Evolutionary conservation across 306 rosid genomes (phyloP), one percentile per base, ranked within the genome.

Genomic region (Spatholobus suberectus): DNA sequence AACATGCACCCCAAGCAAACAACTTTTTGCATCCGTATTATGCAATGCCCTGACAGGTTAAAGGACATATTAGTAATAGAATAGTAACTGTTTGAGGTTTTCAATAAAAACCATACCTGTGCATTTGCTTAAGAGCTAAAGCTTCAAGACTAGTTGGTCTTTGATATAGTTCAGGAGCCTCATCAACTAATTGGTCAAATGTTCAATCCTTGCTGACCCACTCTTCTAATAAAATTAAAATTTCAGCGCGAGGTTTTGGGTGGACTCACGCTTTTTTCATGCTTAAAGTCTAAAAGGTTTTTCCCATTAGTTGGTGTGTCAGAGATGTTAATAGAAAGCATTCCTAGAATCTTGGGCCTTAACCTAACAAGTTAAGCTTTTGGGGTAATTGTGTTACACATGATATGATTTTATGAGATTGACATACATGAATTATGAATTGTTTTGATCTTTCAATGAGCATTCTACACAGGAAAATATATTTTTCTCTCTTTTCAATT

Each of bases 371-470:
- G 40, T 46, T 34, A 65, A 40, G 49, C 27, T 24, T 43, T 51
- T 51, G 67, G 51, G 68, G 11, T 65, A 34, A 41, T 52, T 51
- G 40, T 15, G 40, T 24, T 58, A 21, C 41, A 43, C 18, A 9
- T 59, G 69, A 40, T 61, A 38, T 75, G 52, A 10, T 20, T 51
- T 57, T 44, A 57, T 52, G 68, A 40, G 70, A 79, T 38, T 40
- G 55, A 11, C 76, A 78, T 66, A 57, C 35, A 23, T 44, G 75
- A 15, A 44, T 78, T 59, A 9, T 32, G 5, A 26, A n/a, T 54
- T 80, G 75, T 70, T 40, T 41, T 43, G 27, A 80, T 55, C 70
- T n/a, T 68, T 79, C 41, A 47, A n/a, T 37, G 23, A 70, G 37
- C 47, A 37, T 69, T 67, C 44, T 38, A 38, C 27, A 6, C 27